Evolutionary conservation across 2,329 filamentous ascomycete genomes (phyloP), one percentile per base, ranked within the genome.

Genomic region (Grosmannia huntii): DNA sequence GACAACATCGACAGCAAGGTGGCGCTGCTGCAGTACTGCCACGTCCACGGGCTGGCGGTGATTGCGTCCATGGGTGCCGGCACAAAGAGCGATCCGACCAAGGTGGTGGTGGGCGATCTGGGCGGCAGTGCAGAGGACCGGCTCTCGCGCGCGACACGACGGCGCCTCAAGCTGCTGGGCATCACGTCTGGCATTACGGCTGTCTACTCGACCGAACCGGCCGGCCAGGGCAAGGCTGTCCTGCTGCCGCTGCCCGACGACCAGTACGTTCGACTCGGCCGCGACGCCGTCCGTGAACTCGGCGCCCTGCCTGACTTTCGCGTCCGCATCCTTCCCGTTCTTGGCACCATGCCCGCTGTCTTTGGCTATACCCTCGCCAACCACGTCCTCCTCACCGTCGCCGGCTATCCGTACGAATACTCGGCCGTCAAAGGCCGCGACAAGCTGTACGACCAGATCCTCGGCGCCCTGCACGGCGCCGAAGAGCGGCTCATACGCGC

Each of bases 1-100:
- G 94, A 99, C 71, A 97, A 99, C 68, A 97, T 99, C 62, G 89
- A 96, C 56, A 95, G 90, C 57, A 99, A 99, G 74, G 92, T 99
- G 3, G 87, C 86, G 21, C 75, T 99, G 57, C 77, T 99, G 48
- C 85, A 90, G 66, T 95, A 95, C 73, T 99, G 94, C 72, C 79
- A 91, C 68, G 81, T 84, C 61, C 80, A 90, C 67, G 76, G 79
- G 1, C 75, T 97, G 28, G 86, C 84, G 0, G 90, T 99, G 31
- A 91, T 99, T 62, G 94, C 90, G 19, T 89, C 90, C 36, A 97
- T 97, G 91, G 94, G 94, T 0, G 94, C 94, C 0, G 94, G 90
- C 0, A 96, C 90, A 72, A 99, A 97, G 75, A 92, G 89, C 52
- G 83, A 86, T 53, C 83, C 83, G 1, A 97, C 91, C 0, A 80